Percentiles rank a stretch among this genome's conserved stretches.
phyloP scores from a whole-genome alignment of 306 rosid genomes.

The Trichosanthes cucumerina region DNA sequence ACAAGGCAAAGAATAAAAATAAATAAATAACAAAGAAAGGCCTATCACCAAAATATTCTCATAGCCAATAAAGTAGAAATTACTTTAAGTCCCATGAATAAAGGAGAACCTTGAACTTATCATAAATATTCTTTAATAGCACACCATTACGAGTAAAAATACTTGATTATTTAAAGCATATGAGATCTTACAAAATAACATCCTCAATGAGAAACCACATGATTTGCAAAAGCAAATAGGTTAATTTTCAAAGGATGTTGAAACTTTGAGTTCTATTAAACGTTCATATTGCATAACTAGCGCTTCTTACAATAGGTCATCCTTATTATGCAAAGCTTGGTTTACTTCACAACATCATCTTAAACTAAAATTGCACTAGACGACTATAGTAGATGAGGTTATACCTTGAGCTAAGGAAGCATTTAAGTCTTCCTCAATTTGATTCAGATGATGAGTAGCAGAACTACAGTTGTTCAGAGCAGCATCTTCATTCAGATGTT shows the following conservation, averaged over 20 bases:
- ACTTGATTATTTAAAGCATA: background rate
- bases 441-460: constrained; percentile 33
- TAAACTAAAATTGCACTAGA: background rate
- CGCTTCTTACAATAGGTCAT: background rate
- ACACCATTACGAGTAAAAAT: background rate
- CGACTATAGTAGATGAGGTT: constrained; percentile 8
- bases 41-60: background rate
- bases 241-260: background rate
- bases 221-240: background rate
- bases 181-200: background rate
- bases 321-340: background rate
- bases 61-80: background rate
- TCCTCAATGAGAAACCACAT: background rate
- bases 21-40: background rate
- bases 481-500: constrained; percentile 55
- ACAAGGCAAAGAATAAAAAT: background rate
- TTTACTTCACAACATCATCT: background rate
- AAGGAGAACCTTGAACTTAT: background rate
- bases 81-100: background rate
- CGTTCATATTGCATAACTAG: background rate
- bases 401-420: constrained; percentile 61
- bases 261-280: background rate
- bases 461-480: constrained; percentile 50
- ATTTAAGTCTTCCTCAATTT: constrained; percentile 56
- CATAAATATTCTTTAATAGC: background rate